Percentiles rank a stretch among this genome's conserved stretches.
Evolutionary conservation across 2,329 filamentous ascomycete genomes (phyloP).

Genomic region (Aphanocladium album): DNA sequence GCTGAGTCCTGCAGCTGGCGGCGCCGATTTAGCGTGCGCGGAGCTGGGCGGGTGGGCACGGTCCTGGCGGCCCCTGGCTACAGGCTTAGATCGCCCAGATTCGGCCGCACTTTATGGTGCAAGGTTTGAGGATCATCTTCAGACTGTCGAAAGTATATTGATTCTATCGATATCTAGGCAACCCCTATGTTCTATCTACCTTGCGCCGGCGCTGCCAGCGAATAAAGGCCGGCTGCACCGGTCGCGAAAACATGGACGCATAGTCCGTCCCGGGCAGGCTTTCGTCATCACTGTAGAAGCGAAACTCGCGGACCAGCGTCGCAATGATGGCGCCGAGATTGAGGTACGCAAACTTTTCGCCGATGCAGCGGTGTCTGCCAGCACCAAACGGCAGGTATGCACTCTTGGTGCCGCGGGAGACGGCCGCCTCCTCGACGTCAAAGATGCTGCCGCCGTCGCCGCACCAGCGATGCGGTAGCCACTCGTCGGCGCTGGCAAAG

Average conservation of each 20-base stretch:
- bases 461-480: constrained; percentile 29
- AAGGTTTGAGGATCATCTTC: too few relatives aligned
- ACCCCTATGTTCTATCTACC: too few relatives aligned
- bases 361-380: constrained; percentile 68
- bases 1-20: too few relatives aligned
- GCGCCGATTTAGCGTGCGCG: too few relatives aligned
- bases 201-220: constrained; percentile 22
- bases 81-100: too few relatives aligned
- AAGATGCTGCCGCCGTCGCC: constrained; percentile 15
- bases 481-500: constrained; percentile 42
- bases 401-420: constrained; percentile 30
- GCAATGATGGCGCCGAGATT: constrained; percentile 62
- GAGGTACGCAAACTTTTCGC: constrained; percentile 70
- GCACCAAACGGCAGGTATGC: constrained; percentile 65
- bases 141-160: too few relatives aligned
- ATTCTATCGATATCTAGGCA: too few relatives aligned
- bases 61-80: too few relatives aligned
- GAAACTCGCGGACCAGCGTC: constrained; percentile 57
- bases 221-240: constrained; percentile 27
- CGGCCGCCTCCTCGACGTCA: constrained; percentile 19
- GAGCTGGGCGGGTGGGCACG: too few relatives aligned
- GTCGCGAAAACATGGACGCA: constrained; percentile 41
- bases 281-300: constrained; percentile 51
- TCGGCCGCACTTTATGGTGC: too few relatives aligned
- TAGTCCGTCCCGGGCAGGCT: constrained; percentile 62